Evolutionary conservation across 768 basidiomycete genomes (phyloP), one percentile per base, ranked within the genome.

Genomic region (Psilocybe sp.): DNA sequence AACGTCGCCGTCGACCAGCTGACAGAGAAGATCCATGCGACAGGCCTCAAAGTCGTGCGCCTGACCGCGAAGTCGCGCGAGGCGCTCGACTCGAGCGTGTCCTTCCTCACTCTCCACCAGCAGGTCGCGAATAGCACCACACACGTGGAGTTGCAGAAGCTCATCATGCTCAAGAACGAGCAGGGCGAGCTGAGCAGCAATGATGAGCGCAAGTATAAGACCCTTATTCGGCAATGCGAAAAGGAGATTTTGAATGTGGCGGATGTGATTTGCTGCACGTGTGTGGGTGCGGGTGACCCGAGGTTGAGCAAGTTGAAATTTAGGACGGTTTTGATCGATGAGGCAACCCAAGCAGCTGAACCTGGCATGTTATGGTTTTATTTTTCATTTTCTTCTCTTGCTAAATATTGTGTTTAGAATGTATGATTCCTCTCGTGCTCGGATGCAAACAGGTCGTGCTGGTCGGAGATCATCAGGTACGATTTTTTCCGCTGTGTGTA

Each of bases 1-100:
- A 99, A 99, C 70, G 97, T 99, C 59, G 97, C 97, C 40, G 97
- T 99, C 51, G 97, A 99, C 64, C 97, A 99, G 64, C 82, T 99
- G 48, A 97, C 96, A 16, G 97, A 98, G 72, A 98, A 98, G 75
- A 98, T 99, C 53, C 97, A 98, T 63, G 75, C 85, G n/a, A 98
- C 97, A n/a, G 96, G 97, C 0, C 77, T 98, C 58, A 98, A 98
- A 68, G 97, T 97, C 55, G 97, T 98, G 43, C 92, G 97, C 38
- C 78, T 98, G 19, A 97, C 97, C 1, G 97, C 97, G 52, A 98
- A 98, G 66, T 98, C 96, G 4, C 91, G 97, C 20, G 97, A 98
- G 71, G 97, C 96, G 2, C 81, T 99, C 37, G 95, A 97, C 64
- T 97, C 93, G n/a, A 92, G 90, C 33, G 85, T 99, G 39, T 75